These are phyloP conservation scores for Colletotrichum camelliae DNA, from an alignment of 2,329 filamentous ascomycete genomes.

Conservation along the genomic window DNA sequence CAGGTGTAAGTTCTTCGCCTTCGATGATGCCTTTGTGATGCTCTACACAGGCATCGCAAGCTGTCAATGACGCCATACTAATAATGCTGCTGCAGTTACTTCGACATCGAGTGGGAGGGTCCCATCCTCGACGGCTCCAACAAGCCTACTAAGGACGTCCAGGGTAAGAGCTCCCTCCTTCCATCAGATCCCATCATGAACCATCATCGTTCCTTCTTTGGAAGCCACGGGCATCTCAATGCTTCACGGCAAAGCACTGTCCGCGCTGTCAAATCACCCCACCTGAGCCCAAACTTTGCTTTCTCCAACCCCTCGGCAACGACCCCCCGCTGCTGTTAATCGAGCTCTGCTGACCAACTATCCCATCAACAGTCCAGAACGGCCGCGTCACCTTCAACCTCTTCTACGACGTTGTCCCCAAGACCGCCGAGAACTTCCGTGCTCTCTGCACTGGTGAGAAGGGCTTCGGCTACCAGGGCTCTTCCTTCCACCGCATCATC, in stretches of 20 bases:
- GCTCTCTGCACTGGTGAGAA: constrained; percentile 82
- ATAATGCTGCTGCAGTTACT: constrained; percentile 56
- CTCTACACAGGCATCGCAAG: neutral
- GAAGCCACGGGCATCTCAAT: neutral
- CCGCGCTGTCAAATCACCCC: neutral
- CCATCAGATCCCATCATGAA: constrained; percentile 18
- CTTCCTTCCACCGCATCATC: constrained; percentile 92
- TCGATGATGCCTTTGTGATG: neutral
- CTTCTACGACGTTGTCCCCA: constrained; percentile 85
- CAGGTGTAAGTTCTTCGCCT: constrained; percentile 64
- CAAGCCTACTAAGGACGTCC: constrained; percentile 57
- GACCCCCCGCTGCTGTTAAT: neutral
- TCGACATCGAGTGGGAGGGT: constrained; percentile 77
- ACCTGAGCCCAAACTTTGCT: constrained; percentile 3
- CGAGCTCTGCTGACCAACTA: constrained; percentile 12
- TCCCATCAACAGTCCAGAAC: constrained; percentile 60
- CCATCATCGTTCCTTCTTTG: neutral
- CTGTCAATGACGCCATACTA: constrained; percentile 22
- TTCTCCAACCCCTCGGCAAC: neutral
- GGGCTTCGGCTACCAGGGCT: constrained; percentile 83
- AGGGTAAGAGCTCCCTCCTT: constrained; percentile 56
- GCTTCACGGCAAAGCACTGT: neutral
- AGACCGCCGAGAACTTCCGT: constrained; percentile 86
- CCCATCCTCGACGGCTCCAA: constrained; percentile 69
- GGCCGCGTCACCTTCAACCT: constrained; percentile 91